A percentile compares a stretch with the other conserved stretches of the same genome.
Conservation (phyloP, 1,284 basidiomycete genomes). For the Trichosporon inkin region DNA sequence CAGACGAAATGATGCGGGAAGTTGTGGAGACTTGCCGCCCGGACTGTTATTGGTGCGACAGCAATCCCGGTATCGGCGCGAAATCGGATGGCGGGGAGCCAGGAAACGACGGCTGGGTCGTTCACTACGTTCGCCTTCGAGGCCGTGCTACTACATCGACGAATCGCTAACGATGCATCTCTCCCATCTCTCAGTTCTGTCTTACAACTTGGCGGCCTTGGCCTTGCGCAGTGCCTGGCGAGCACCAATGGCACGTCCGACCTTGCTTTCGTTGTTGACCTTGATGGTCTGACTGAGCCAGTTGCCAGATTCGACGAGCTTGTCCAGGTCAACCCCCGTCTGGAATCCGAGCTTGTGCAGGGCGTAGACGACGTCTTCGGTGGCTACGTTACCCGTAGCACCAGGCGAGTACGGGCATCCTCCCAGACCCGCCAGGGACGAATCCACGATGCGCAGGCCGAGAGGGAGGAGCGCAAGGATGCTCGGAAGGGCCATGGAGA, state of each 20-base stretch:
- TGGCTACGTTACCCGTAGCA: conserved; percentile 88
- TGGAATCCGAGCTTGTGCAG: conserved; percentile 67
- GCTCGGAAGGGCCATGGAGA: conserved; percentile 64
- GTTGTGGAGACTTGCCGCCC: conserved; percentile 59
- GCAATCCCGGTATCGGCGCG: conserved; percentile 28
- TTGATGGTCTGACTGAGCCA: conserved; percentile 72
- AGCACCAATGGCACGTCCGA: conserved; percentile 68
- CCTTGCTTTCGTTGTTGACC: conserved; percentile 70
- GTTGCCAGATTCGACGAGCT: conserved; percentile 67
- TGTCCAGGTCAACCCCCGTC: conserved; percentile 63
- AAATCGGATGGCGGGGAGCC: neutral
- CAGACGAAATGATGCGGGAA: conserved; percentile 61
- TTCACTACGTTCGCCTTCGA: neutral
- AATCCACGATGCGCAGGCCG: conserved; percentile 55
- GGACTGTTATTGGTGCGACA: conserved; percentile 55
- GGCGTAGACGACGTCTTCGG: conserved; percentile 83
- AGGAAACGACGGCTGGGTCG: neutral
- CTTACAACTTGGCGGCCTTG: neutral
- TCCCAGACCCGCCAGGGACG: conserved; percentile 78
- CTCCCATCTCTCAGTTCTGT: neutral
- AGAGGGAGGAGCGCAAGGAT: conserved; percentile 51
- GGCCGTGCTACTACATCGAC: neutral
- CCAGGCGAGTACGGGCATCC: conserved; percentile 95
- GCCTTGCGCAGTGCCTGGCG: conserved; percentile 32
- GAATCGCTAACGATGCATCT: neutral